Evolutionary conservation across 108 stramenopile genomes (phyloP).

Genomic region (Pseudonitzschia pungens): DNA sequence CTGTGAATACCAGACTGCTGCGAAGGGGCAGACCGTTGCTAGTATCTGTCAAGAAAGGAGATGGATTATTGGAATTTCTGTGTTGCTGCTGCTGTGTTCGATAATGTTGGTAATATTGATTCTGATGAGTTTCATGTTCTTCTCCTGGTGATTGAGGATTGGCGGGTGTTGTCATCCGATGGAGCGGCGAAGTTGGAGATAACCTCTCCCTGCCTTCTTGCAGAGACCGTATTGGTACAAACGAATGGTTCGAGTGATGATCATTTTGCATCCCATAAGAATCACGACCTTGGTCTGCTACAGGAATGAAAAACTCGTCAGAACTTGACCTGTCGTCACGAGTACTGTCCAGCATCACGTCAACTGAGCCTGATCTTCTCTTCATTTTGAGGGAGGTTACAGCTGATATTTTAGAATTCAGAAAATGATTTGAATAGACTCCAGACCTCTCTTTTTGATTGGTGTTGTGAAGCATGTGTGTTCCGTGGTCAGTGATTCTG

Average conservation of each 20-base stretch:
- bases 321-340: background rate
- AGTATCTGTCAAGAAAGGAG: background rate
- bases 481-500: no score
- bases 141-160: slow-evolving; percentile 7
- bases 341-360: background rate
- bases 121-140: background rate
- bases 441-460: no score
- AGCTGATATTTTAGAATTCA: background rate
- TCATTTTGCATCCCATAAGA: background rate
- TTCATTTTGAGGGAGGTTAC: background rate
- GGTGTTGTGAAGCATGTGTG: no score
- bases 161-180: background rate
- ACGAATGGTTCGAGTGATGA: background rate
- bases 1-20: slow-evolving; percentile 27
- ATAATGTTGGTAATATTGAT: slow-evolving; percentile 11
- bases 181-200: background rate
- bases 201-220: background rate
- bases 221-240: background rate
- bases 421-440: background rate
- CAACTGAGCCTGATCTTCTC: background rate
- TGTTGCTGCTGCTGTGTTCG: slow-evolving; percentile 13
- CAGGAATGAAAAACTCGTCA: slow-evolving; percentile 4
- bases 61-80: background rate
- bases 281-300: background rate
- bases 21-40: background rate